phyloP scores from a whole-genome alignment of 441 rosid genomes.

The Flueggea neowawraea region DNA sequence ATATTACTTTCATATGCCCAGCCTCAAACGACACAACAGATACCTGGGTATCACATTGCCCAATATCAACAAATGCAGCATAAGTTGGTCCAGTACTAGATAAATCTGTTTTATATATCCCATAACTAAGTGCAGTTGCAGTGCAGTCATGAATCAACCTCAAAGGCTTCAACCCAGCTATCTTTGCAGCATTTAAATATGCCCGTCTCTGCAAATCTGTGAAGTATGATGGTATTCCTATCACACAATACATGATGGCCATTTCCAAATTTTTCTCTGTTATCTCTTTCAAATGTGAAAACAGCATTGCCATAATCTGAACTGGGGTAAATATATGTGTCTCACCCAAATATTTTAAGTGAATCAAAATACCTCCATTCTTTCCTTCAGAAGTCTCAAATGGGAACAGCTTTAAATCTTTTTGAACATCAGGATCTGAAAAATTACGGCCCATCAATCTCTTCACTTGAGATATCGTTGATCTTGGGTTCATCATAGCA shows the following conservation, averaged over 20 bases:
- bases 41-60: constrained; percentile 90
- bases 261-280: constrained; percentile 70
- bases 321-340: constrained; percentile 60
- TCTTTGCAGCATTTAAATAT: constrained; percentile 75
- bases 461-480: constrained; percentile 79
- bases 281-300: constrained; percentile 81
- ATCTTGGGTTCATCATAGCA: constrained; percentile 77
- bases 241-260: constrained; percentile 71
- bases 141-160: constrained; percentile 94
- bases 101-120: constrained; percentile 86
- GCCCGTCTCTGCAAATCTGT: constrained; percentile 81
- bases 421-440: constrained; percentile 61
- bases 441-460: constrained; percentile 75
- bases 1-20: constrained; percentile 71
- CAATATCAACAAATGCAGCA: constrained; percentile 80
- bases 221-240: constrained; percentile 92
- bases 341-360: constrained; percentile 65
- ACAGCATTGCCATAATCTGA: constrained; percentile 85
- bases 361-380: constrained; percentile 68
- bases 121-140: constrained; percentile 93
- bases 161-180: constrained; percentile 84
- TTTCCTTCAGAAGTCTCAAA: constrained; percentile 61
- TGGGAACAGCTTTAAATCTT: constrained; percentile 66
- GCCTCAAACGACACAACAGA: constrained; percentile 59
- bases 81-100: constrained; percentile 43